These are phyloP conservation scores for Epicoccum sorghinum DNA, from an alignment of 2,329 filamentous ascomycete species.

Conservation along the genomic window DNA sequence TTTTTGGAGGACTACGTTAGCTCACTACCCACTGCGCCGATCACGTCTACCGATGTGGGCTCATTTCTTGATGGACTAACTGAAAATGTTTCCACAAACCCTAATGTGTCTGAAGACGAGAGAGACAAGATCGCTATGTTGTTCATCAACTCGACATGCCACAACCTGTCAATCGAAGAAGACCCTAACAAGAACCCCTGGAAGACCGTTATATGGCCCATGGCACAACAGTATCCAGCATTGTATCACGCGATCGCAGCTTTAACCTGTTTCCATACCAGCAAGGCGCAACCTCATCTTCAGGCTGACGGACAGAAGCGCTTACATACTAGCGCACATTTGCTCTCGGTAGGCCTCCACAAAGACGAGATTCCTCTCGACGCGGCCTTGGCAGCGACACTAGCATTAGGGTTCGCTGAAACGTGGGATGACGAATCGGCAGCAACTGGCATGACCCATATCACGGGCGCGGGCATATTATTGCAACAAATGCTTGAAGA, in stretches of 20 bases:
- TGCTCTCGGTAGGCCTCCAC: constrained; percentile 57
- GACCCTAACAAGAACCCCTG: constrained; percentile 70
- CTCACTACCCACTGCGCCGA: constrained; percentile 9
- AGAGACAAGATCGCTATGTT: constrained; percentile 14
- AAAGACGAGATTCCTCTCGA: constrained; percentile 66
- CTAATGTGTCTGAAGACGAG: constrained; percentile 14
- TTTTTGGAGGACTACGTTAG: constrained; percentile 23
- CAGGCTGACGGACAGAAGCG: constrained; percentile 67
- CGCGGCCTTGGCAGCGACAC: constrained; percentile 67
- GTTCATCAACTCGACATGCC: constrained; percentile 69
- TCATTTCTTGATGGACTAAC: not conserved
- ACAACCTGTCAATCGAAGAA: constrained; percentile 72
- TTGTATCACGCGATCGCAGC: constrained; percentile 70
- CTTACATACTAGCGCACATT: constrained; percentile 65
- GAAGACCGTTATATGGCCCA: constrained; percentile 70
- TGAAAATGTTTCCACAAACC: not conserved
- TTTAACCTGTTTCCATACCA: constrained; percentile 70
- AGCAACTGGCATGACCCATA: constrained; percentile 68
- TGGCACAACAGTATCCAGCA: constrained; percentile 66
- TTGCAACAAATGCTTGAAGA: constrained; percentile 63
- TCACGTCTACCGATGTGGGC: constrained; percentile 7
- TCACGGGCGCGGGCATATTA: constrained; percentile 67
- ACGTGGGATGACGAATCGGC: constrained; percentile 69
- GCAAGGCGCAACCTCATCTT: constrained; percentile 60
- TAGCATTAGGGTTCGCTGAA: constrained; percentile 70